These are phyloP conservation scores for Paecilomyces sp. DNA, from an alignment of 2,329 filamentous ascomycete genomes.

Conservation along the genomic window DNA sequence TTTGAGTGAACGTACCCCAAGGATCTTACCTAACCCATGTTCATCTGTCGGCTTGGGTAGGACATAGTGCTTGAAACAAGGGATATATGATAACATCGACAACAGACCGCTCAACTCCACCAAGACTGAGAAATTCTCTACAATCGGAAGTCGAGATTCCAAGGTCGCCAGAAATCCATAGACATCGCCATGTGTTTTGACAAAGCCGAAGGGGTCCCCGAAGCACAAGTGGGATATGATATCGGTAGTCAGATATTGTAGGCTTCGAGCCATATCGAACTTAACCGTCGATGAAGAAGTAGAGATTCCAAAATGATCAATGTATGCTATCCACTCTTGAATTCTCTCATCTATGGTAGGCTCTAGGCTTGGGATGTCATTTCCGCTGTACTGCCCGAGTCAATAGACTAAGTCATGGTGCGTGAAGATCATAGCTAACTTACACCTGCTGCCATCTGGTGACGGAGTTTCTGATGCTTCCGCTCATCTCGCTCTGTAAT, in stretches of 20 bases:
- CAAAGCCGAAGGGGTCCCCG: neutral
- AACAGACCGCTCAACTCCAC: neutral
- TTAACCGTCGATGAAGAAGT: neutral
- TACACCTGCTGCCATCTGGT: neutral
- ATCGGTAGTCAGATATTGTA: neutral
- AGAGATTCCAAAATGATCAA: neutral
- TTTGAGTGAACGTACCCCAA: neutral
- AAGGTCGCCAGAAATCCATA: neutral
- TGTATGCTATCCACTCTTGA: neutral
- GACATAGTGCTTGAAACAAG: neutral
- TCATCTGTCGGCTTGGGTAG: neutral
- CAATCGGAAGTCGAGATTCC: neutral
- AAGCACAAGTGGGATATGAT: neutral
- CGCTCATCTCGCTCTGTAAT: neutral
- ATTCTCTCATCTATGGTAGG: neutral
- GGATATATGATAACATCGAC: neutral
- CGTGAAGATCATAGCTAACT: neutral
- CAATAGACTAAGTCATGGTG: too few relatives aligned
- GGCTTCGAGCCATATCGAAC: neutral
- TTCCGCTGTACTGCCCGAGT: neutral
- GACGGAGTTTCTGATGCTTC: neutral
- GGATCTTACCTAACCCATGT: neutral
- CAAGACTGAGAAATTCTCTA: neutral
- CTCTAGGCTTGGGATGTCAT: neutral
- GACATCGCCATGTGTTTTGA: neutral